phyloP scores from a whole-genome alignment of 306 rosid species.

The Rosa multiflora region DNA sequence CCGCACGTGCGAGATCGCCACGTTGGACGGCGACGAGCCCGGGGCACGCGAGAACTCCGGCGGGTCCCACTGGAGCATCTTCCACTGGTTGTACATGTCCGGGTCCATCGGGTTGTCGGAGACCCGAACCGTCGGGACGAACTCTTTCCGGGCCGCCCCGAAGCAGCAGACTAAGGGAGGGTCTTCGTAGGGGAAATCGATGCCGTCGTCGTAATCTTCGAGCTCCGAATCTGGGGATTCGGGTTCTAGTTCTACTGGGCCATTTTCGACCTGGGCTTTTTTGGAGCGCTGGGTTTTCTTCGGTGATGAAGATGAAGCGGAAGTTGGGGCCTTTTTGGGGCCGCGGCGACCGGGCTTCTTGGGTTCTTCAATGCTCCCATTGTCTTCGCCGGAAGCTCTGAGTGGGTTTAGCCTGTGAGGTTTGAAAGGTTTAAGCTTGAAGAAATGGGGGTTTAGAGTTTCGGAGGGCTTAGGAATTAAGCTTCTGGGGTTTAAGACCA shows the following conservation, averaged over 20 bases:
- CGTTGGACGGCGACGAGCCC: slow-evolving; percentile 73
- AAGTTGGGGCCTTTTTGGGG: slow-evolving; percentile 45
- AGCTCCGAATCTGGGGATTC: slow-evolving; percentile 29
- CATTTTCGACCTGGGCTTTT: slow-evolving; percentile 38
- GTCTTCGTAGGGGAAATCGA: slow-evolving; percentile 58
- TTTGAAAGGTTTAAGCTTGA: slow-evolving; percentile 7
- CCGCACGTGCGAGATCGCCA: slow-evolving; percentile 84
- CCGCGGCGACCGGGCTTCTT: slow-evolving; percentile 60
- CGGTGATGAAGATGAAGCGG: slow-evolving; percentile 23
- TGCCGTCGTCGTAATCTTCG: slow-evolving; percentile 64
- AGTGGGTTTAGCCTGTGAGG: slow-evolving; percentile 21
- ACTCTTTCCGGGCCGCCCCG: slow-evolving; percentile 79
- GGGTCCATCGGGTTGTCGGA: slow-evolving; percentile 71
- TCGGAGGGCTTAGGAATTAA: neutral
- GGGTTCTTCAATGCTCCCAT: slow-evolving; percentile 48
- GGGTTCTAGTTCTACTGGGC: slow-evolving; percentile 23
- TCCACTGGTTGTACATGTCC: slow-evolving; percentile 85
- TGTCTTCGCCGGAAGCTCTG: slow-evolving; percentile 45
- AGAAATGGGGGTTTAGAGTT: slow-evolving; percentile 10
- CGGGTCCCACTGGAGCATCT: slow-evolving; percentile 96
- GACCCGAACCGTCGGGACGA: slow-evolving; percentile 80
- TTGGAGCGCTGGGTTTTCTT: slow-evolving; percentile 42
- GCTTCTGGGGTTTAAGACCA: slow-evolving; percentile 14
- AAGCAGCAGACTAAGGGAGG: slow-evolving; percentile 88
- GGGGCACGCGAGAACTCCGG: slow-evolving; percentile 90